Evolutionary conservation across 2,329 filamentous ascomycete genomes (phyloP), one percentile per base, ranked within the genome.

Genomic region (Ceratocystis alfenasii): DNA sequence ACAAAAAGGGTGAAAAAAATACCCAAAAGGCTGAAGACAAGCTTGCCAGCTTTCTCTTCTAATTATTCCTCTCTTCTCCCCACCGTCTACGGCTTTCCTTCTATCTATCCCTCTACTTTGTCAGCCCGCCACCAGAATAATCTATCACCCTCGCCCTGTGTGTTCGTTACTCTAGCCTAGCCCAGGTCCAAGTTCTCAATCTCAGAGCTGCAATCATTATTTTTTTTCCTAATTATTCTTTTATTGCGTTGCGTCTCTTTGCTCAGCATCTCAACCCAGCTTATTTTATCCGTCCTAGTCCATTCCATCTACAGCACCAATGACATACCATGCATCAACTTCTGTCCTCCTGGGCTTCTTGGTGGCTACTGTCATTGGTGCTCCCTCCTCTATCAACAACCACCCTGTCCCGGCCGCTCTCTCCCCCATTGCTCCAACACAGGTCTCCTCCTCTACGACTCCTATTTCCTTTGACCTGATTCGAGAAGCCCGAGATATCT

Each of bases 401-500:
- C 25, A 36, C 44, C 28, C 63, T 59, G 63, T 22, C 41, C 60
- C 57, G 48, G 63, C 45, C 28, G 63, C 59, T 60, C 59, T 22
- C 8, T 30, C 48, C 25, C 33, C 64, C 46, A 15, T 45, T 15
- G 10, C n/a, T 45, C 50, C 44, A 12, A 17, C 33, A 7, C 50
- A 62, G 12, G 4, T 22, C 22, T 22, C 22, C 25, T 17, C 10
- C 7, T 45, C 62, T 36, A 4, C 60, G 44, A 64, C 50, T 15
- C 64, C 66, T 4, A 60, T 68, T 12, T 64, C 66, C 17, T 64
- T 64, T 22, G 41, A 44, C 20, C 50, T 67, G 15, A 45, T 57
- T 59, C 66, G 66, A 10, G 61, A 62, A 28, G 36, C 53, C 36
- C 62, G 22, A 15, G 41, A 67, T 28, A 63, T 67, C 28, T 44